These are phyloP conservation scores for Atkinsonella texensis DNA, from an alignment of 2,329 filamentous ascomycete species.

Conservation along the genomic window DNA sequence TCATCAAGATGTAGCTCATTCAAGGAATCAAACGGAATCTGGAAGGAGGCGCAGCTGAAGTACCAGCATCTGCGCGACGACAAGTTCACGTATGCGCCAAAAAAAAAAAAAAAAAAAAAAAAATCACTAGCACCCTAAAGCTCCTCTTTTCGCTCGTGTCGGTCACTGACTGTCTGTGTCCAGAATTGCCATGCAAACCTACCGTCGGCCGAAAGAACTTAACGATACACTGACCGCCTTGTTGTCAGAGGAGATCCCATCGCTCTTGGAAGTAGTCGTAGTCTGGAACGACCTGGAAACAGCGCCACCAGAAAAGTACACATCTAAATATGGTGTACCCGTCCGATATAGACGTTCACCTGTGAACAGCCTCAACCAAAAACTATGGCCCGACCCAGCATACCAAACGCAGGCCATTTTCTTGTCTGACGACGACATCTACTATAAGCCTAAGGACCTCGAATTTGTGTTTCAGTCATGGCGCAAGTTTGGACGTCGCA, in stretches of 20 bases:
- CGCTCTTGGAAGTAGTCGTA: constrained; percentile 24
- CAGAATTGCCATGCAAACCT: constrained; percentile 27
- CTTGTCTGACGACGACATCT: constrained; percentile 28
- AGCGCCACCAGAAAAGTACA: constrained; percentile 16
- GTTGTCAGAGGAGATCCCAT: constrained; percentile 20
- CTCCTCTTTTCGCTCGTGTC: not conserved
- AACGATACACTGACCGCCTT: constrained; percentile 18
- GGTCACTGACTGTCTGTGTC: not conserved
- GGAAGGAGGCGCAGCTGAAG: constrained; percentile 13
- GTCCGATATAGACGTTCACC: constrained; percentile 23
- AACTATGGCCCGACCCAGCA: constrained; percentile 23
- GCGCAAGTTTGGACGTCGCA: constrained; percentile 24
- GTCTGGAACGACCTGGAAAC: constrained; percentile 25
- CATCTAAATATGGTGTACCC: constrained; percentile 18
- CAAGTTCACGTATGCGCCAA: constrained; percentile 19
- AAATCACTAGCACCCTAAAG: not conserved
- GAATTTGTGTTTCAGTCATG: constrained; percentile 29
- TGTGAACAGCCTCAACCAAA: constrained; percentile 25
- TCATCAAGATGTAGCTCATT: constrained; percentile 2
- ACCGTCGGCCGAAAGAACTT: constrained; percentile 23
- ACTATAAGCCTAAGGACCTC: constrained; percentile 24
- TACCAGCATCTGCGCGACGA: constrained; percentile 15
- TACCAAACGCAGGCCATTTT: constrained; percentile 28
- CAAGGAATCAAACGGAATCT: constrained; percentile 7
- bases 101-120: too few relatives aligned